Conservation (phyloP, 2,329 filamentous ascomycete species). For the Scedosporium apiospermum region DNA sequence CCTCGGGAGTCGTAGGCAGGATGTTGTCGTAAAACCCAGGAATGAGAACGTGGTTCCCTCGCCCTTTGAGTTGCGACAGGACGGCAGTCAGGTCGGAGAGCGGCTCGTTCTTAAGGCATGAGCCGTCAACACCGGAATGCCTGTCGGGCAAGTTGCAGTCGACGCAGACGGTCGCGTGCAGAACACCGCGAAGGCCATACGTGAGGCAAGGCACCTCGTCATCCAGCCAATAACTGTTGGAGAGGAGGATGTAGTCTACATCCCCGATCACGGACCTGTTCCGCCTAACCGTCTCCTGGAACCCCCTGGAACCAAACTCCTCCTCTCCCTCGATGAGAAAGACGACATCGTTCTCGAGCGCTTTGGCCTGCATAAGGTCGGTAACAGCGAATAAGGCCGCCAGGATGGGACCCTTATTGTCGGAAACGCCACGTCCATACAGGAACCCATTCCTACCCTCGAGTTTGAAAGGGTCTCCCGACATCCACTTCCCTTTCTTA, state of each 20-base stretch:
- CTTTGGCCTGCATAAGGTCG: constrained; percentile 76
- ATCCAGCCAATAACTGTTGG: constrained; percentile 98
- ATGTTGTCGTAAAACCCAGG: constrained; percentile 85
- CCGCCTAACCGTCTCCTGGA: constrained; percentile 69
- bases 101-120: constrained; percentile 79
- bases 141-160: constrained; percentile 80
- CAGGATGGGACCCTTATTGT: constrained; percentile 95
- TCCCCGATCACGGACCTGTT: constrained; percentile 80
- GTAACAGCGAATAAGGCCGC: constrained; percentile 90
- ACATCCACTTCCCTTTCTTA: constrained; percentile 59
- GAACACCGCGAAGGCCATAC: constrained; percentile 85
- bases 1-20: constrained; percentile 61
- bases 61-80: constrained; percentile 71
- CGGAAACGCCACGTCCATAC: constrained; percentile 91
- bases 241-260: constrained; percentile 88
- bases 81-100: constrained; percentile 83
- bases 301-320: constrained; percentile 86
- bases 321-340: constrained; percentile 97
- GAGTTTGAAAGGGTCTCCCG: constrained; percentile 79
- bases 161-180: constrained; percentile 85
- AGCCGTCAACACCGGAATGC: constrained; percentile 95
- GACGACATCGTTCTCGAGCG: constrained; percentile 76
- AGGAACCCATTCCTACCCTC: constrained; percentile 85
- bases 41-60: constrained; percentile 71
- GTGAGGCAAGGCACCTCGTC: constrained; percentile 93